phyloP scores from a whole-genome alignment of 2,329 filamentous ascomycete species.

The Trichoderma brevicompactum region DNA sequence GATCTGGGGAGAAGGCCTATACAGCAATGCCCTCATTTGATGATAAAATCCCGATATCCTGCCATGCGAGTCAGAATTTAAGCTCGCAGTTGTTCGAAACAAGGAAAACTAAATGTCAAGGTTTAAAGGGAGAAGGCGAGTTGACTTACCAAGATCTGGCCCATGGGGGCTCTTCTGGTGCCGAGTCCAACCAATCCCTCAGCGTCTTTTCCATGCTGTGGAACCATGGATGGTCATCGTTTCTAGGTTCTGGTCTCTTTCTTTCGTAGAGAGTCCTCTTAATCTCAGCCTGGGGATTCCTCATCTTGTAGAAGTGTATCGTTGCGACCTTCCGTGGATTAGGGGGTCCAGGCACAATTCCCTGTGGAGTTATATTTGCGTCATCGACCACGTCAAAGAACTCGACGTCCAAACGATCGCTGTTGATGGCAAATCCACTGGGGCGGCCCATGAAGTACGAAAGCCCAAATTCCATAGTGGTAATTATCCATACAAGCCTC shows the following conservation, averaged over 20 bases:
- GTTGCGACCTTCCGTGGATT: slow-evolving; percentile 85
- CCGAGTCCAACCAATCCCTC: slow-evolving; percentile 75
- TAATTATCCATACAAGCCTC: slow-evolving; percentile 84
- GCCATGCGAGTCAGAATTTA: background rate
- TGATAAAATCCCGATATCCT: slow-evolving; percentile 75
- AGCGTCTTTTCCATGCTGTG: slow-evolving; percentile 77
- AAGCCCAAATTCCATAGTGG: slow-evolving; percentile 86
- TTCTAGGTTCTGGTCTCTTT: slow-evolving; percentile 74
- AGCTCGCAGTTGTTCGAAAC: background rate
- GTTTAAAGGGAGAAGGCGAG: background rate
- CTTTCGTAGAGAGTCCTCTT: slow-evolving; percentile 83
- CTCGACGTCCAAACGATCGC: slow-evolving; percentile 81
- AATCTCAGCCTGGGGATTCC: slow-evolving; percentile 84
- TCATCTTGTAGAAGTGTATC: slow-evolving; percentile 93
- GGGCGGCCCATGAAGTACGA: slow-evolving; percentile 87
- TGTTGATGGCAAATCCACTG: slow-evolving; percentile 78
- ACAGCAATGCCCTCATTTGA: slow-evolving; percentile 85
- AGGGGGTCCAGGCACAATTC: slow-evolving; percentile 71
- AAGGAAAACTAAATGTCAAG: background rate
- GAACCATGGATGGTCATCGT: slow-evolving; percentile 89
- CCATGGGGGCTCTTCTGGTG: slow-evolving; percentile 71
- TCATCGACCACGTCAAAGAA: slow-evolving; percentile 87
- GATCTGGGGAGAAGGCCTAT: slow-evolving; percentile 89
- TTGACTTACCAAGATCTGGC: slow-evolving; percentile 76
- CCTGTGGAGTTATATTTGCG: slow-evolving; percentile 76